Evolutionary conservation across 2,329 filamentous ascomycete genomes (phyloP).

Genomic region (Hypoxylon sp.): DNA sequence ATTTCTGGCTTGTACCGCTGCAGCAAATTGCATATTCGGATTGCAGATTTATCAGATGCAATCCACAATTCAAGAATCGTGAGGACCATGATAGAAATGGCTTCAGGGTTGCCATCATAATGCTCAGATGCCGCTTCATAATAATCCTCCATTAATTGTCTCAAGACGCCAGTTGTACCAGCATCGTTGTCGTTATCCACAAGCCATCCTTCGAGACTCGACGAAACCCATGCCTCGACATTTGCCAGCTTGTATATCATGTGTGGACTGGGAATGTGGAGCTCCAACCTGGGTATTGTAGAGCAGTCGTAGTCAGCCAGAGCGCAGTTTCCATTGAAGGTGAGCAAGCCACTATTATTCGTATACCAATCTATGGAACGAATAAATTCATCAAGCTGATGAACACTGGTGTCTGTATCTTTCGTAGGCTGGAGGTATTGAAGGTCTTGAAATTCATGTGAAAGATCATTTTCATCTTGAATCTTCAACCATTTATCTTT

Average conservation of each 20-base stretch:
- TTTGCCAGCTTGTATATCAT: conserved; percentile 43
- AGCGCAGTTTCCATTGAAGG: neutral
- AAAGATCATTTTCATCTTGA: neutral
- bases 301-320: neutral
- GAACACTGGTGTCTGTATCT: conserved; percentile 3
- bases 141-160: conserved; percentile 48
- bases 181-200: neutral
- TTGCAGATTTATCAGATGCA: conserved; percentile 60
- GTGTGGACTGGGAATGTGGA: neutral
- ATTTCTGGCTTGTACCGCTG: conserved; percentile 58
- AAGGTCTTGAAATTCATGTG: conserved; percentile 4
- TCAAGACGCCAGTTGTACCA: neutral
- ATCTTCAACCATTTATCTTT: conserved; percentile 12
- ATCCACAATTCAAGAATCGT: conserved; percentile 67
- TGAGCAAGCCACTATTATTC: neutral
- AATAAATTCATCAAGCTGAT: conserved; percentile 9
- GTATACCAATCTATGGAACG: neutral
- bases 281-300: neutral
- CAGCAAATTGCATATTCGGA: conserved; percentile 52
- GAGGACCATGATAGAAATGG: conserved; percentile 63
- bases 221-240: conserved; percentile 59
- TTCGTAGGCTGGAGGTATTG: neutral
- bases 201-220: conserved; percentile 8
- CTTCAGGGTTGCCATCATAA: conserved; percentile 56
- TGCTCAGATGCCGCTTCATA: conserved; percentile 32